Evolutionary conservation across 2,329 filamentous ascomycete species (phyloP).

Genomic region (Fusarium equiseti): DNA sequence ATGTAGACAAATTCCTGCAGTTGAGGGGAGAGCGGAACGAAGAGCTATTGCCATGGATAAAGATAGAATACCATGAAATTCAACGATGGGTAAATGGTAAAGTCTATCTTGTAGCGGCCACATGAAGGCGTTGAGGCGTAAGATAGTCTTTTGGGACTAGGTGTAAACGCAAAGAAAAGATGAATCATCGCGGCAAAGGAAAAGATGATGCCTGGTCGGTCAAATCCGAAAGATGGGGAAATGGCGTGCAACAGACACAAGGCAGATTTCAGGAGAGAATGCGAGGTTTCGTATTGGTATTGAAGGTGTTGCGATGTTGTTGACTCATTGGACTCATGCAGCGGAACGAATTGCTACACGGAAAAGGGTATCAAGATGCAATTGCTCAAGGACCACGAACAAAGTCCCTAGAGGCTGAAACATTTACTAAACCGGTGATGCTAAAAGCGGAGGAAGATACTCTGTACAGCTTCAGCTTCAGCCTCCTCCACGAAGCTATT

Average conservation of each 20-base stretch:
- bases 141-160: constrained; percentile 17
- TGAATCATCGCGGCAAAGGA: constrained; percentile 1
- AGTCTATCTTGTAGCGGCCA: constrained; percentile 13
- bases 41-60: constrained; percentile 7
- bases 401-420: constrained; percentile 30
- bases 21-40: constrained; percentile 5
- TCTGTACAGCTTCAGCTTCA: neutral
- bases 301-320: constrained; percentile 19
- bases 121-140: constrained; percentile 23
- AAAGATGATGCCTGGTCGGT: constrained; percentile 31
- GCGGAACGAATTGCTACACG: constrained; percentile 8
- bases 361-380: constrained; percentile 28
- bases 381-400: constrained; percentile 14
- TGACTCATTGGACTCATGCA: constrained; percentile 4
- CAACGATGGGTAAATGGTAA: neutral
- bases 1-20: neutral
- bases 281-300: neutral
- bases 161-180: constrained; percentile 13
- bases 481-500: constrained; percentile 4
- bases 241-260: neutral
- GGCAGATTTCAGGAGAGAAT: constrained; percentile 7
- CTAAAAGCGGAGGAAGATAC: neutral
- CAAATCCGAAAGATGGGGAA: constrained; percentile 19
- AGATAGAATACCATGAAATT: constrained; percentile 23
- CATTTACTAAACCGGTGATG: constrained; percentile 5